Conservation (phyloP, 2,329 filamentous ascomycete genomes). For the Sclerotinia spermophila region DNA sequence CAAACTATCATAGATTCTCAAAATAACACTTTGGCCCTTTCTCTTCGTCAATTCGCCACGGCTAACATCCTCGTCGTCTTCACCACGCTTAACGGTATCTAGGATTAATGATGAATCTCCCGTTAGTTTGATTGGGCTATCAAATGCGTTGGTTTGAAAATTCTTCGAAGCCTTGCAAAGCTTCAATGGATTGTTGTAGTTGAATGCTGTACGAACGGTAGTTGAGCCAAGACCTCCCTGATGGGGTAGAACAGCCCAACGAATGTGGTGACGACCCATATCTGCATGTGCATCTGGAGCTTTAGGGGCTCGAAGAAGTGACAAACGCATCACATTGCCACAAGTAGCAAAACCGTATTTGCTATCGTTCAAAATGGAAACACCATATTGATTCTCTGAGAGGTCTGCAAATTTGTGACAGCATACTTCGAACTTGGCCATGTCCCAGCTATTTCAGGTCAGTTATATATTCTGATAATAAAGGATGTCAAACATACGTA, state of each 20-base stretch:
- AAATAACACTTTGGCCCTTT: constrained; percentile 72
- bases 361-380: constrained; percentile 89
- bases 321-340: constrained; percentile 85
- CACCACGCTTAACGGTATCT: constrained; percentile 90
- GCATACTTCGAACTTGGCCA: constrained; percentile 97
- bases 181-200: constrained; percentile 82
- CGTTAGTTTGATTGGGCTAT: constrained; percentile 60
- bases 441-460: constrained; percentile 65
- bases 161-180: constrained; percentile 45
- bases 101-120: constrained; percentile 69
- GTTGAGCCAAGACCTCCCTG: constrained; percentile 63
- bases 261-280: constrained; percentile 84
- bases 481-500: constrained; percentile 46
- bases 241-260: constrained; percentile 89
- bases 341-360: constrained; percentile 94
- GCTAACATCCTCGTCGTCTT: constrained; percentile 74
- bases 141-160: constrained; percentile 43
- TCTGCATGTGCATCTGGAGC: constrained; percentile 91
- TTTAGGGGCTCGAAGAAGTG: constrained; percentile 81
- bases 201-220: constrained; percentile 79
- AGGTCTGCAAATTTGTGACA: constrained; percentile 93
- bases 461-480: constrained; percentile 24
- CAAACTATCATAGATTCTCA: constrained; percentile 83
- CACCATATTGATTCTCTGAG: constrained; percentile 82
- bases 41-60: constrained; percentile 59